Evolutionary conservation across 2,329 filamentous ascomycete species (phyloP), one percentile per base, ranked within the genome.

Genomic region (Apiospora marii): DNA sequence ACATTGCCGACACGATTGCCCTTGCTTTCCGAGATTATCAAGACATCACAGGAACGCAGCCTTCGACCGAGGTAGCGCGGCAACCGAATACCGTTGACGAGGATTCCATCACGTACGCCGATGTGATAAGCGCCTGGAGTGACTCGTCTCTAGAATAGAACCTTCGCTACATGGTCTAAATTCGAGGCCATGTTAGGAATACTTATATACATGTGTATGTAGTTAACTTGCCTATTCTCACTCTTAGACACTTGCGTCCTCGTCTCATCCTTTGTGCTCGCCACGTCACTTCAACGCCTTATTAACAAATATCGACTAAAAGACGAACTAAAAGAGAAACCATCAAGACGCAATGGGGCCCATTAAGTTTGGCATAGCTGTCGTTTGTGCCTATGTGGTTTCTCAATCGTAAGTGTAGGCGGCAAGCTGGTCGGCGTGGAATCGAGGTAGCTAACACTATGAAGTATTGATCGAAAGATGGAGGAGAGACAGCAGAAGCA

Each of bases 21-120:
- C 48, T 51, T 51, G 48, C 48, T 51, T 51, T 51, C 48, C 48
- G n/a, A n/a, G 48, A 51, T 51, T 51, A 51, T 24, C 48, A 51
- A 24, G 48, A 51, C 19, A 51, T 51, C n/a, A n/a, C n/a, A n/a
- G 48, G 22, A 51, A n/a, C 8, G 48, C n/a, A 51, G 48, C 48
- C 22, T 51, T n/a, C 48, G 48, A 24, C 6, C 22, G 48, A n/a
- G 48, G 48, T 51, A 51, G 48, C 22, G 48, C n/a, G 24, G 48
- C n/a, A 51, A n/a, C 48, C 48, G 22, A 51, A 51, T 51, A 51
- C 48, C 22, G 48, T 51, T 51, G n/a, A 24, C 22, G 48, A 51
- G 48, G 24, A 24, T 24, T 24, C 22, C 22, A 51, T 51, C 22
- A 51, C 48, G 48, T 51, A 51, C 48, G 48, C 48, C 48, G 48